Conservation (phyloP, 352 stramenopile species). For the Phytophthora ramorum region DNA sequence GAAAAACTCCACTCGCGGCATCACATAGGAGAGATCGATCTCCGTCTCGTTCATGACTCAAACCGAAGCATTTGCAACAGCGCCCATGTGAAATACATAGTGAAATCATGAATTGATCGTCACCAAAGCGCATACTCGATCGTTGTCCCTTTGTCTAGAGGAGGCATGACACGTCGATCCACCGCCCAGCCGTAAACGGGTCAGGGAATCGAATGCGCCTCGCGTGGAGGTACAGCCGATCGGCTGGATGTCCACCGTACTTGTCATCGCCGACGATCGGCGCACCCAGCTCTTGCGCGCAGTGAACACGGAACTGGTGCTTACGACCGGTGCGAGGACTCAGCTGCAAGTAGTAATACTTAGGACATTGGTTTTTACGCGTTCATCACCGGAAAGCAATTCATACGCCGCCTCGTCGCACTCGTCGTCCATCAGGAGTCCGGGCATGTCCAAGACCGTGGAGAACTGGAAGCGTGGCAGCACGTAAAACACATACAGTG, state of each 20-base stretch:
- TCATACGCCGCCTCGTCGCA: no score
- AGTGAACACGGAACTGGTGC: conserved; percentile 75
- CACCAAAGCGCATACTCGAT: background rate
- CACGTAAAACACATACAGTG: no score
- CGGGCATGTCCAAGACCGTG: no score
- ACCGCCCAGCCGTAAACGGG: conserved; percentile 32
- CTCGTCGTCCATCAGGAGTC: no score
- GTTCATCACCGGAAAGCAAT: no score
- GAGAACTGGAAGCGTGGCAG: no score
- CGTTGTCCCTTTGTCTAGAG: background rate
- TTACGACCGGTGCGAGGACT: conserved; percentile 65
- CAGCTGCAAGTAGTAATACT: no score
- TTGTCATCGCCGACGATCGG: conserved; percentile 68
- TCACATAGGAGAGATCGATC: no score
- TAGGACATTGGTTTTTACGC: no score
- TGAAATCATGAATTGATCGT: background rate
- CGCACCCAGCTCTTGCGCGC: conserved; percentile 39
- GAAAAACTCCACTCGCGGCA: no score
- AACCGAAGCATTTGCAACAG: background rate
- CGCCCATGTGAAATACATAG: no score
- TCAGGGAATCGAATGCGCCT: conserved; percentile 56
- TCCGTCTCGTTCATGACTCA: background rate
- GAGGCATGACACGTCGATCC: conserved; percentile 34
- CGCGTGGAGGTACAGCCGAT: conserved; percentile 66
- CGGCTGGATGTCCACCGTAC: conserved; percentile 34